Conservation (phyloP, 2,329 filamentous ascomycete genomes). For the Exophiala oligosperma region DNA sequence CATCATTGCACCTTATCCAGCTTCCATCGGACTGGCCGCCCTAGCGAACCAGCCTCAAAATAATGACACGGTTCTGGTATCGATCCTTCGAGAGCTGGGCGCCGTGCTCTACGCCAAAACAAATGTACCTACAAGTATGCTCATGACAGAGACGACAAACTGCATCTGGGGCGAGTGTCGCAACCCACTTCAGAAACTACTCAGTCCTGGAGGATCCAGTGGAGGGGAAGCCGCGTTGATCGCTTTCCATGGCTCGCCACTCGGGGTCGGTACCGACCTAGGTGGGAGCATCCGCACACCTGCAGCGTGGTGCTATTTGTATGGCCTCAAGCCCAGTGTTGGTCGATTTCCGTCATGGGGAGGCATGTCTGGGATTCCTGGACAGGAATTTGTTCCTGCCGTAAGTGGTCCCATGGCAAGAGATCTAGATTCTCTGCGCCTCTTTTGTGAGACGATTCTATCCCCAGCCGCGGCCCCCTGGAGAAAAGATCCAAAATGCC, state of each 20-base stretch:
- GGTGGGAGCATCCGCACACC: constrained; percentile 42
- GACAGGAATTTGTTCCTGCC: constrained; percentile 41
- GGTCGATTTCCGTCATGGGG: constrained; percentile 41
- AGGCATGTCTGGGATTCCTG: constrained; percentile 37
- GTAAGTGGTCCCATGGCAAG: constrained; percentile 42
- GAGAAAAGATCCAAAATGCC: constrained; percentile 39
- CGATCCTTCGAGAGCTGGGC: constrained; percentile 41
- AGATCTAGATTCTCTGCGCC: constrained; percentile 35
- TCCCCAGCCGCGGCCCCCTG: constrained; percentile 36
- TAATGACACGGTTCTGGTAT: constrained; percentile 35
- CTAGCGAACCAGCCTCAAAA: constrained; percentile 36
- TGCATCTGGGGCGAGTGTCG: constrained; percentile 44
- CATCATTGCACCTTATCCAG: constrained; percentile 32
- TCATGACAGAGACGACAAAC: constrained; percentile 46
- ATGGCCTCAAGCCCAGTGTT: constrained; percentile 42
- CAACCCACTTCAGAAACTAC: constrained; percentile 37
- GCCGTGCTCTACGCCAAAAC: constrained; percentile 56
- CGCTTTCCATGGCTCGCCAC: constrained; percentile 33
- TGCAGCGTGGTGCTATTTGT: constrained; percentile 38
- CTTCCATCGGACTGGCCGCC: constrained; percentile 38
- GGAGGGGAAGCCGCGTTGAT: constrained; percentile 40
- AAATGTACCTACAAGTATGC: constrained; percentile 51
- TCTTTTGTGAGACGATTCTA: constrained; percentile 39
- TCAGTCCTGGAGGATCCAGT: constrained; percentile 38
- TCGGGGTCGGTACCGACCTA: constrained; percentile 45